Percentiles rank a stretch among this genome's conserved stretches.
phyloP scores from a whole-genome alignment of 176 grass and related monocot species.

The Ananas comosus region DNA sequence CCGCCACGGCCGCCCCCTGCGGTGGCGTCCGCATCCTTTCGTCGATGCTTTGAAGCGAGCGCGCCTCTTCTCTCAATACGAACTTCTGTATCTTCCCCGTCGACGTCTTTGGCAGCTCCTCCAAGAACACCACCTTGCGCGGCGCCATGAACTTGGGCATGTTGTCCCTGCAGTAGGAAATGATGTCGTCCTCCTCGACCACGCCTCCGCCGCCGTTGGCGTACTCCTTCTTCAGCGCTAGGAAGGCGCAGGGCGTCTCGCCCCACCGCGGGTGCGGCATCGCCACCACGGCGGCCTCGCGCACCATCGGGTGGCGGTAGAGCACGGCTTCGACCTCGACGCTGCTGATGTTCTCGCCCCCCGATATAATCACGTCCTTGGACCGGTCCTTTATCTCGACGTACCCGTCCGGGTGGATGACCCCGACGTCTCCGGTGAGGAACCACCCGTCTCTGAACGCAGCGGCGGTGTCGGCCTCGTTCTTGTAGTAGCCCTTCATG shows the following conservation, averaged over 20 bases:
- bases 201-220: not conserved
- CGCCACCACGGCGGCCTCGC: constrained; percentile 43
- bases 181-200: constrained; percentile 39
- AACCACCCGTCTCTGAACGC: constrained; percentile 50
- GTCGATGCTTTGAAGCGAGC: not conserved
- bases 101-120: constrained; percentile 49
- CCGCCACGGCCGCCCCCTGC: not conserved
- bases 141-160: constrained; percentile 54
- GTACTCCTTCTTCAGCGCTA: constrained; percentile 30
- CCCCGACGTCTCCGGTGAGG: constrained; percentile 47
- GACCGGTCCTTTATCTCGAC: constrained; percentile 63
- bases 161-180: constrained; percentile 37
- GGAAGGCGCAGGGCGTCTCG: constrained; percentile 40
- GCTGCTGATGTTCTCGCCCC: constrained; percentile 82
- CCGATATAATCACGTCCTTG: constrained; percentile 73
- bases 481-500: constrained; percentile 66
- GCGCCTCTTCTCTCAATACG: constrained; percentile 25
- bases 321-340: constrained; percentile 49
- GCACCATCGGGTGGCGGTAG: constrained; percentile 46
- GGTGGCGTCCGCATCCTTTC: not conserved
- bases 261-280: constrained; percentile 44
- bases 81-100: constrained; percentile 61
- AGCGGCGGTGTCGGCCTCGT: constrained; percentile 30
- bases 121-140: constrained; percentile 48
- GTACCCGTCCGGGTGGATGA: constrained; percentile 56